Evolutionary conservation across 2,329 filamentous ascomycete genomes (phyloP), one percentile per base, ranked within the genome.

Genomic region (Botryotinia calthae): DNA sequence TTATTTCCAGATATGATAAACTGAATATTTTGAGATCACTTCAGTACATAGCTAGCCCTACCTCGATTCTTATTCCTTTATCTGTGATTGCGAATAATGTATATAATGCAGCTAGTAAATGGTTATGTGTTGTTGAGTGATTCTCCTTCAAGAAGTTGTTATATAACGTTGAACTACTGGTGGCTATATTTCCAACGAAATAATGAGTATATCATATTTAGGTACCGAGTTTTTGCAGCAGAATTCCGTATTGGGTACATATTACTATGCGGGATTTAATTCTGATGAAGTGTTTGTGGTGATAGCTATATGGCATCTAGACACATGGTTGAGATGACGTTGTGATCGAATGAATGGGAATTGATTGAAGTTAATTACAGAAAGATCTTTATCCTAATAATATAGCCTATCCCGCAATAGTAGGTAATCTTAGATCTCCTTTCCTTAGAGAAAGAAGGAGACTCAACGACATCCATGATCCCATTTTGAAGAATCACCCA

Each of bases 391-490:
- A 7, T 6, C 2, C 4, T 8, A 28, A 14, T 18, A 16, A 18
- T 28, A 16, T 54, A 14, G 14, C 6, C 14, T 54, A 54, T 28
- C 14, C 14, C 51, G 6, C n/a, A 28, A 8, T 14, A 54, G 12
- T 16, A 1, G 5, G 7, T 14, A 54, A 28, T 1, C n/a, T 16
- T 16, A 2, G 0, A 16, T 54, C 14, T 1, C 14, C 12, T 16
- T 28, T 18, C 12, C 5, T 14, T 2, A 54, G 12, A 28, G n/a
- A 18, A 51, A 14, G 10, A 14, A 51, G 9, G 10, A 28, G n/a
- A 28, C 0, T n/a, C 5, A 16, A 28, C 48, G 7, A n/a, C n/a
- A 18, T 16, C 7, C 4, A 54, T 16, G 25, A 28, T 18, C 25
- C 7, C 6, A 28, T 54, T 18, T 6, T 18, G 51, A 54, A n/a